These are phyloP conservation scores for Sporopachydermia quercuum DNA, from an alignment of 805 yeast genomes.

Conservation along the genomic window DNA sequence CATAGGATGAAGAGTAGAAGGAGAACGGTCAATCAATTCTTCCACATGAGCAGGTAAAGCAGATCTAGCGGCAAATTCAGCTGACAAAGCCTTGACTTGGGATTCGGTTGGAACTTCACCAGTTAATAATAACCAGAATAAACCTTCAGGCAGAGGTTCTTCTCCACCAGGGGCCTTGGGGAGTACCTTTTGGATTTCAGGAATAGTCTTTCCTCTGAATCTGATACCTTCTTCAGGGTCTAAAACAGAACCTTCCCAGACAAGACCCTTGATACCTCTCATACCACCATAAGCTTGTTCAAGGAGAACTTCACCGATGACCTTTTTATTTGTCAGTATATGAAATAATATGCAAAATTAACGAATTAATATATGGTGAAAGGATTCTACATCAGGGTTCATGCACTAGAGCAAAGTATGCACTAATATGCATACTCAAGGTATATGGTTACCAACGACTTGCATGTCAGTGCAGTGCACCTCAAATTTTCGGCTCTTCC, in stretches of 20 bases:
- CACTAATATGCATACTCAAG: too few relatives aligned
- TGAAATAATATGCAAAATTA: neutral
- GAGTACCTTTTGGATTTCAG: constrained; percentile 56
- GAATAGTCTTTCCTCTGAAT: constrained; percentile 74
- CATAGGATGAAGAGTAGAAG: constrained; percentile 74
- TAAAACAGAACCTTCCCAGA: constrained; percentile 80
- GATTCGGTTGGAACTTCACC: constrained; percentile 69
- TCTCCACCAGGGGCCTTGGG: constrained; percentile 62
- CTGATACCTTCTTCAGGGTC: constrained; percentile 80
- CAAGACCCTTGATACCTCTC: constrained; percentile 77
- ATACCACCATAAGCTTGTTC: constrained; percentile 86
- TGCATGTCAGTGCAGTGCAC: too few relatives aligned
- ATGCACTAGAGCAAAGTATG: neutral
- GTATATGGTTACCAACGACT: too few relatives aligned
- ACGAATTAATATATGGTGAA: neutral
- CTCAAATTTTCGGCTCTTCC: too few relatives aligned
- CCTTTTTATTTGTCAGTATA: constrained; percentile 11
- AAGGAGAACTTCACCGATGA: constrained; percentile 56
- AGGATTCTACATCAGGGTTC: too few relatives aligned
- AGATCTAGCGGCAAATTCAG: constrained; percentile 67
- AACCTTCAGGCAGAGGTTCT: constrained; percentile 53
- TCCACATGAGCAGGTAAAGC: constrained; percentile 66
- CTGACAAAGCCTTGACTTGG: constrained; percentile 57
- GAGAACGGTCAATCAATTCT: constrained; percentile 58
- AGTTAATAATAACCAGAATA: constrained; percentile 70